Percentiles rank a stretch among this genome's conserved stretches.
phyloP scores from a whole-genome alignment of 805 yeast genomes.

The Teunomyces cretensis region DNA sequence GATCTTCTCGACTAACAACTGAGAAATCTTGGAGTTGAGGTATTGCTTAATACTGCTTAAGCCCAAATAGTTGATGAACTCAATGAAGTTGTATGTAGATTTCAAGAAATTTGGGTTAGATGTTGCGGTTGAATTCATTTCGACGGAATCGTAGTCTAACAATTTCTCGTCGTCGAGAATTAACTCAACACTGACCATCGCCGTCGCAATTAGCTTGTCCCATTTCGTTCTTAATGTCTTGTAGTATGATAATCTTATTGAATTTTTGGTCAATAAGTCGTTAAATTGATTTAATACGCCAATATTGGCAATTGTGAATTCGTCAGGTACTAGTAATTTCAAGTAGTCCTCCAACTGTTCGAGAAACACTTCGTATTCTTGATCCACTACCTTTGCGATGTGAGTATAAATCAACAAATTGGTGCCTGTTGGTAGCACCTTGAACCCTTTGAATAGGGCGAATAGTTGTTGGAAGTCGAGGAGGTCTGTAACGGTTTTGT shows the following conservation, averaged over 20 bases:
- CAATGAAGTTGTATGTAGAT: conserved; percentile 27
- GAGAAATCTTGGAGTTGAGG: conserved; percentile 28
- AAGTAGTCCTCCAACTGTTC: conserved; percentile 16
- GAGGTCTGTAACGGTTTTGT: conserved; percentile 9
- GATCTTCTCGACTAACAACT: conserved; percentile 25
- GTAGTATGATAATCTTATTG: conserved; percentile 8
- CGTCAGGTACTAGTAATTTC: conserved; percentile 20
- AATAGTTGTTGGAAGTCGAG: conserved; percentile 15
- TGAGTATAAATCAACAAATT: conserved; percentile 5
- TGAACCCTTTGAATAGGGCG: conserved; percentile 7
- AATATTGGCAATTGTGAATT: conserved; percentile 9
- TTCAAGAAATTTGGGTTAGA: conserved; percentile 13
- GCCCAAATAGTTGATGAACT: conserved; percentile 27
- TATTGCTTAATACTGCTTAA: conserved; percentile 22
- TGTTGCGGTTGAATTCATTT: neutral
- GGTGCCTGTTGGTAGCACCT: neutral
- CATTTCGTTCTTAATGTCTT: conserved; percentile 9
- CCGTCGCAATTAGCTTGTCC: conserved; percentile 13
- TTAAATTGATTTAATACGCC: conserved; percentile 12
- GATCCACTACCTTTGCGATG: conserved; percentile 5
- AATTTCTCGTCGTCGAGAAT: conserved; percentile 7
- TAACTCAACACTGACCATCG: conserved; percentile 5
- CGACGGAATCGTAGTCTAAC: conserved; percentile 6
- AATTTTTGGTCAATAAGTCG: conserved; percentile 8
- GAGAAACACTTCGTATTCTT: conserved; percentile 6